phyloP scores from a whole-genome alignment of 306 rosid genomes.

The Echinosophora koreensis region DNA sequence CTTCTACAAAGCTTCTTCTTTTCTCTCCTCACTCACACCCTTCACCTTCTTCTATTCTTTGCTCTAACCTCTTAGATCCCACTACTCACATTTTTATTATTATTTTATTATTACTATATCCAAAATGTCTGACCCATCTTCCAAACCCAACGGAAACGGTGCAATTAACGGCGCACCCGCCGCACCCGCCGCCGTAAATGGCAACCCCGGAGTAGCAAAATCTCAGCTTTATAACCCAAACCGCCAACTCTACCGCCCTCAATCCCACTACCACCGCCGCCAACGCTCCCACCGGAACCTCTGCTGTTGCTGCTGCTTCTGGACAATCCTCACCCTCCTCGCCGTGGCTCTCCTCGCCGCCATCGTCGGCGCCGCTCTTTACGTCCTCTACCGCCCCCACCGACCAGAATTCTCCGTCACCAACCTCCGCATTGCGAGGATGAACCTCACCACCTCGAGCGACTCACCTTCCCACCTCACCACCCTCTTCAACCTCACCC shows the following conservation, averaged over 20 bases:
- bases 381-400: conserved; percentile 90
- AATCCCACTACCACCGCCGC: conserved; percentile 68
- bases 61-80: background rate
- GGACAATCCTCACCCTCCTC: conserved; percentile 73
- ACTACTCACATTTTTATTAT: background rate
- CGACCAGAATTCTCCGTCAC: conserved; percentile 87
- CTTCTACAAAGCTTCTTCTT: conserved; percentile 48
- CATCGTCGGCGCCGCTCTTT: conserved; percentile 77
- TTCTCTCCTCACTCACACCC: conserved; percentile 1
- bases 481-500: conserved; percentile 77
- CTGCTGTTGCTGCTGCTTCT: conserved; percentile 97
- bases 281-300: conserved; percentile 68
- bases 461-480: conserved; percentile 80
- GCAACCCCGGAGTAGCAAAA: conserved; percentile 54
- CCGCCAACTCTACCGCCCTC: conserved; percentile 80
- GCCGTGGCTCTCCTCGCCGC: conserved; percentile 68
- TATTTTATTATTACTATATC: too few species aligned
- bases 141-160: conserved; percentile 62
- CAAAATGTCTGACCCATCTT: conserved; percentile 71
- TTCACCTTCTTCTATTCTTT: background rate
- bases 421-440: conserved; percentile 77
- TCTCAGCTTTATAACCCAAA: conserved; percentile 60
- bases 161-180: conserved; percentile 41
- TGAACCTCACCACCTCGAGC: conserved; percentile 74
- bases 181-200: conserved; percentile 43